Evolutionary conservation across 1,284 basidiomycete species (phyloP).

Genomic region (Leccinum variabile): DNA sequence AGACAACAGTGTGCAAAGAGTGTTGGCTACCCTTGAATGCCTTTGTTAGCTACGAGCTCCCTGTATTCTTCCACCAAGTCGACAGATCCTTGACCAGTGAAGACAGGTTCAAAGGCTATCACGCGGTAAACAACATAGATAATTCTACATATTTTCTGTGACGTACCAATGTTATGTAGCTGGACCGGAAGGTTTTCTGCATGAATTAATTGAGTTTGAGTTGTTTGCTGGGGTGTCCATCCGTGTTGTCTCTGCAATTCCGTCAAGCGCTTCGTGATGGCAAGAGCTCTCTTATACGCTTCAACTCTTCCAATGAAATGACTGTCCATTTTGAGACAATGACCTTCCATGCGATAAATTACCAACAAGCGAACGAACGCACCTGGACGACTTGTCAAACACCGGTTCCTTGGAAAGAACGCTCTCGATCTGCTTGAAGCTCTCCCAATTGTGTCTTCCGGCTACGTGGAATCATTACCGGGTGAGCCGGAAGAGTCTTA

Average conservation of each 20-base stretch:
- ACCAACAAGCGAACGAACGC: constrained; percentile 3
- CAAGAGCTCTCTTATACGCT: constrained; percentile 26
- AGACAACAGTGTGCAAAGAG: neutral
- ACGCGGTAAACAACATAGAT: neutral
- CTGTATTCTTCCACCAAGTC: constrained; percentile 52
- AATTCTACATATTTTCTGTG: neutral
- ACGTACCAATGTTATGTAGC: constrained; percentile 60
- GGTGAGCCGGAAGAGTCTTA: constrained; percentile 3
- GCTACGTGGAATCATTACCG: constrained; percentile 36
- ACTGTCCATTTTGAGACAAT: constrained; percentile 9
- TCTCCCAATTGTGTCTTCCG: constrained; percentile 48
- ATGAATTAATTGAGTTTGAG: constrained; percentile 44
- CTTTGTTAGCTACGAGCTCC: constrained; percentile 49
- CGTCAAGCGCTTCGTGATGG: constrained; percentile 53
- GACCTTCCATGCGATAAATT: neutral
- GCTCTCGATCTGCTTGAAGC: constrained; percentile 46
- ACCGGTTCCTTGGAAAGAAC: constrained; percentile 56
- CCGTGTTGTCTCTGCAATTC: constrained; percentile 54
- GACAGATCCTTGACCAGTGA: constrained; percentile 57
- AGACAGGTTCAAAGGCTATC: constrained; percentile 66
- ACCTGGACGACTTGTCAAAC: constrained; percentile 67
- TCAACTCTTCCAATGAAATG: constrained; percentile 31
- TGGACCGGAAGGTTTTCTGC: constrained; percentile 54
- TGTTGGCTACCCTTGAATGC: constrained; percentile 53
- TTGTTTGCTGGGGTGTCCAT: constrained; percentile 53